A percentile compares a stretch with the other conserved stretches of the same genome.
Evolutionary conservation across 352 stramenopile species (phyloP).

Genomic region (Blastocystis sp.): DNA sequence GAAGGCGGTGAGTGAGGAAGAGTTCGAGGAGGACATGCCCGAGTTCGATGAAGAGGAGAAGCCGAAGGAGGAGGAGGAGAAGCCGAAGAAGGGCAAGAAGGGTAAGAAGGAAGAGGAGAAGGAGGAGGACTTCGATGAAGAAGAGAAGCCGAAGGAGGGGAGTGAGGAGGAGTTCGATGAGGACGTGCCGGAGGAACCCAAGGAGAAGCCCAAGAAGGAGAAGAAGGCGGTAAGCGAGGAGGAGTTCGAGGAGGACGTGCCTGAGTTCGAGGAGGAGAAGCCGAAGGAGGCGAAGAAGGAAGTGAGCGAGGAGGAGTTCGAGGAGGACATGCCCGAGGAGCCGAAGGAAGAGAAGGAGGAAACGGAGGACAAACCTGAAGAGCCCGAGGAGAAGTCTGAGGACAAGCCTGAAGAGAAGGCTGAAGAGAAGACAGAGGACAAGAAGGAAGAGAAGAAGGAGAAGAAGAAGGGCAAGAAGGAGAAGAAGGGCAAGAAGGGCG

Average conservation of each 20-base stretch:
- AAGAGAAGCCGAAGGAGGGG: neutral
- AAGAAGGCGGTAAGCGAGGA: neutral
- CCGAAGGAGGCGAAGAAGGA: neutral
- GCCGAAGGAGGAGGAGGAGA: neutral
- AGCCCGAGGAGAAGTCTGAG: too few species aligned
- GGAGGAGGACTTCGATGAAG: constrained; percentile 25
- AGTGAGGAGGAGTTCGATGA: neutral
- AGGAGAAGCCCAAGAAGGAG: neutral
- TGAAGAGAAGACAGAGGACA: neutral
- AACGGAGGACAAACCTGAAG: neutral
- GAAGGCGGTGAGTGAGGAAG: constrained; percentile 2
- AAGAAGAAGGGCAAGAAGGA: neutral
- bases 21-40: neutral
- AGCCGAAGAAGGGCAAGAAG: neutral
- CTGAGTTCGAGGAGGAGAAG: neutral
- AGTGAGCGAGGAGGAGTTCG: neutral
- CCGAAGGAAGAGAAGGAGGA: neutral
- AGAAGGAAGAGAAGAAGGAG: neutral
- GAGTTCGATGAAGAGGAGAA: constrained; percentile 12
- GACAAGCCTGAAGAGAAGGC: too few species aligned
- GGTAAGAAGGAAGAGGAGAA: neutral
- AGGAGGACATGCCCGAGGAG: too few species aligned
- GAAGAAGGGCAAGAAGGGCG: constrained; percentile 18
- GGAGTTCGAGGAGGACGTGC: too few species aligned
- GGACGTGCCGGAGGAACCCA: neutral